Evolutionary conservation across 305 asterid species (phyloP).

Genomic region (Fraxinus baroniana): DNA sequence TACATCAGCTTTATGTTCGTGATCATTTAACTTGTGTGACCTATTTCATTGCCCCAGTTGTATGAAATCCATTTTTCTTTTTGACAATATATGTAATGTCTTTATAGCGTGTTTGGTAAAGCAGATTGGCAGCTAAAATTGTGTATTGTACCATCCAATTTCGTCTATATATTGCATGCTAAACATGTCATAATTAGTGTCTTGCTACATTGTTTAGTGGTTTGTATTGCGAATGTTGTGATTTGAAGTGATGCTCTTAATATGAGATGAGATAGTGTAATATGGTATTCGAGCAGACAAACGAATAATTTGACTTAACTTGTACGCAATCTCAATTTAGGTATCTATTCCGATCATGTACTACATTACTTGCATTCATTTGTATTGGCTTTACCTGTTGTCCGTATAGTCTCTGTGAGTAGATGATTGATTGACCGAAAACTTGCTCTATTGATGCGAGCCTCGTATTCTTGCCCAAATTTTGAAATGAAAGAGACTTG

Average conservation of each 20-base stretch:
- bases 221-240: not conserved
- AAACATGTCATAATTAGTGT: not conserved
- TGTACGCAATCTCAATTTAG: not conserved
- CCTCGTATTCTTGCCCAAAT: not conserved
- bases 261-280: not conserved
- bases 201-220: not conserved
- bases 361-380: not conserved
- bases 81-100: not conserved
- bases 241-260: not conserved
- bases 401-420: not conserved
- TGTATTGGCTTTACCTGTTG: not conserved
- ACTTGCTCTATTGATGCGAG: not conserved
- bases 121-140: not conserved
- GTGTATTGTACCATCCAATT: not conserved
- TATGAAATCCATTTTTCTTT: not conserved
- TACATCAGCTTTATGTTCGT: not conserved
- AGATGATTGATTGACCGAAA: not conserved
- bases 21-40: not conserved
- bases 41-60: not conserved
- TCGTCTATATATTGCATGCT: not conserved
- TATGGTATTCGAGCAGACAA: not conserved
- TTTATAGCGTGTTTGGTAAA: not conserved
- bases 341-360: not conserved
- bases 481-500: not conserved
- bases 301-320: not conserved